Base-by-base conservation (phyloP, 148 eudicot genomes). In the Camellia granthamiana region DNA sequence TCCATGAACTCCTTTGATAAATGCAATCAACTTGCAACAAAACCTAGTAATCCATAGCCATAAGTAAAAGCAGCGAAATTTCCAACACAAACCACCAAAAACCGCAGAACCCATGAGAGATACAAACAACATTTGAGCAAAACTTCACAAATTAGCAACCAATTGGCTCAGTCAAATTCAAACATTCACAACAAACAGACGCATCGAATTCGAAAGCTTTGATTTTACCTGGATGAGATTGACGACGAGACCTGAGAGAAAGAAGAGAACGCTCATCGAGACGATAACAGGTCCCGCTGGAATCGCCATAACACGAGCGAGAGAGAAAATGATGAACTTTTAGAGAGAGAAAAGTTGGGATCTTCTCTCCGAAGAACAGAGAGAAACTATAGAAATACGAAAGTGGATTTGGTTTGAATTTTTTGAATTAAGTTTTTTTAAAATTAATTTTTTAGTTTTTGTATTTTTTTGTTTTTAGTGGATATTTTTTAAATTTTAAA, bases 171-270 rank as follows among this genome's bases (percentile, higher is more conserved):
- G 66, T 3, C 66, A 41, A 23, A 83, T 14, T 30, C 80, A 69
- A 67, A 79, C 30, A 23, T 23, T 67, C 59, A 41, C 12, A 2
- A 13, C 64, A 60, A 62, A 66, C 41, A 12, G 74, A 3, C 12
- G 11, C 62, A 75, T 2, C 16, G 68, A 51, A 54, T 23, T 42
- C 72, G 19, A 46, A 23, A 19, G 2, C 46, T 44, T 54, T 3
- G 18, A 14, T 3, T 38, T 18, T 56, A 95, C 99, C 92, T 92
- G 99, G 83, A 91, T 78, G 77, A 85, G 77, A 85, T 93, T 95
- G 75, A 93, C 90, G 78, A 90, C 76, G 80, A 95, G 89, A 23
- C 99, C 99, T 2, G 97, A 93, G 63, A 89, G 67, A 80, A 95
- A 88, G 86, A 95, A 95, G 47, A 95, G 84, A 21, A 95, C 80